Evolutionary conservation across 495 filamentous ascomycete genomes (phyloP), one percentile per base, ranked within the genome.

Genomic region (Achaetomiella virescens): DNA sequence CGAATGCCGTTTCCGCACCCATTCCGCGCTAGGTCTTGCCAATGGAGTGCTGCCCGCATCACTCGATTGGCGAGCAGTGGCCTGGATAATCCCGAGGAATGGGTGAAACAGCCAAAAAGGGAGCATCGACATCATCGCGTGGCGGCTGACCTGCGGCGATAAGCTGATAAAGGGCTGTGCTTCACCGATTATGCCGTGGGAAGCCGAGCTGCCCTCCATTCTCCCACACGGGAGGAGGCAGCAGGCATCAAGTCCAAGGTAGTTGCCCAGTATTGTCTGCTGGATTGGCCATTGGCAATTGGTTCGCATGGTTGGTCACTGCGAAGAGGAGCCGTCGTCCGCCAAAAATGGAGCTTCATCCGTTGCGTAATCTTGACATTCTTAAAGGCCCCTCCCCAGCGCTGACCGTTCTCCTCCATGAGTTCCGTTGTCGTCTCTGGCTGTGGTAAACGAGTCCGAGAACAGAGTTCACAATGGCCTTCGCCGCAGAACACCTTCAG

Each of bases 111-210:
- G 20, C 51, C 57, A n/a, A 49, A 59, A 55, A 10, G 52, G 56
- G 54, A 59, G 50, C 54, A 46, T 61, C 58, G 62, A 65, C 65
- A 65, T 67, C 60, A 67, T 61, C 18, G 49, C 48, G 47, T 37
- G 48, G 38, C 29, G 21, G 31, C 17, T n/a, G 17, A 15, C 25
- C 24, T 8, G 20, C 21, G 24, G 29, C 48, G 51, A 52, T 61
- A 61, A 61, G 51, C 55, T 35, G 51, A 61, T 61, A 58, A 43
- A 42, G 37, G 29, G 14, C 18, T 31, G n/a, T 1, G 21, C n/a
- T 33, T 14, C 20, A 15, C 17, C 18, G 21, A 33, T 62, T 67
- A 44, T 58, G 65, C 65, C 65, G 65, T 24, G 29, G 43, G 43
- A 61, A 67, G 60, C 65, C 65, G 65, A 65, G 52, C 36, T 20